Evolutionary conservation across 2,329 filamentous ascomycete genomes (phyloP), one percentile per base, ranked within the genome.

Genomic region (Ramichloridium luteum): DNA sequence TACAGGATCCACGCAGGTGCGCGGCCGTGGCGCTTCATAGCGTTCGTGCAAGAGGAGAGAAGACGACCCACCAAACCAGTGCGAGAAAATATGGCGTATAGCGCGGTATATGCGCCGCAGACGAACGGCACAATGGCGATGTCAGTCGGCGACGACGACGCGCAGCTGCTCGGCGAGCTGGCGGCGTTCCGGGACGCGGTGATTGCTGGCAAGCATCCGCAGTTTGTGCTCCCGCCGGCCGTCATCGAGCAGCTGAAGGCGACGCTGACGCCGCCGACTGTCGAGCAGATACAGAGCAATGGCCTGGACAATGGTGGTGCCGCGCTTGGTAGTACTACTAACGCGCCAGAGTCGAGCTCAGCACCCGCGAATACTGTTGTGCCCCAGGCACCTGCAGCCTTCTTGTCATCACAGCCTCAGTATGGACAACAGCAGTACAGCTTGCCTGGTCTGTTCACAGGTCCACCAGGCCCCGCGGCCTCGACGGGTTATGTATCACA

Each of bases 171-270:
- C 63, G 72, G 79, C 52, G 83, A 78, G 60, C 80, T 96, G 49
- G 56, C 93, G 51, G 72, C 68, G 46, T 76, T 96, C 57, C 78
- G 77, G 58, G 80, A 93, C 63, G 68, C 76, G 46, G 71, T 96
- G 47, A 66, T 90, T 53, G 73, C 81, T 55, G 85, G 86, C 51
- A 74, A 69, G 47, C 79, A 86, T 51, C 67, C 70, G 43, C 65
- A 65, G 47, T 63, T 76, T 52, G 72, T 67, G 49, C 63, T 75
- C 40, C 67, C 70, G 44, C 55, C 64, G 45, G 61, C 67, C 55
- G 64, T 68, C 41, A 53, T 60, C 48, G 60, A 60, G 52, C 41
- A 47, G 32, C 45, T 54, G 15, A 46, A 49, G 36, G 40, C 45
- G 20, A 38, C 36, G 13, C 22, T 33, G 25, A 27, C 40, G 14